Evolutionary conservation across 768 basidiomycete species (phyloP).

Genomic region (Boletus vermiculosoides): DNA sequence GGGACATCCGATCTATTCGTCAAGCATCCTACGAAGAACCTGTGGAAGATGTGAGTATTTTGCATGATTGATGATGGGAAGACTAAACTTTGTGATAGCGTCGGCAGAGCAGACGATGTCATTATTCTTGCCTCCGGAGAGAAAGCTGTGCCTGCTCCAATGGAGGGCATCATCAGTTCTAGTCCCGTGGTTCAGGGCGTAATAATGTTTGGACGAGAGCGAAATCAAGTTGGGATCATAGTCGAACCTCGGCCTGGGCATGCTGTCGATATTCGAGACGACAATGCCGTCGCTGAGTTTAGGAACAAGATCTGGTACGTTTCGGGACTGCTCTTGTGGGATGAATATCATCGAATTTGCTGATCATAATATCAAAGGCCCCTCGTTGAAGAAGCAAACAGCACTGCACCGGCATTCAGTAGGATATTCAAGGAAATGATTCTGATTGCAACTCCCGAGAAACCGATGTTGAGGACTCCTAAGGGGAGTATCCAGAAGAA

Average conservation of each 20-base stretch:
- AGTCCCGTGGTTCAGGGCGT: slow-evolving; percentile 22
- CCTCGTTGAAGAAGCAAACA: slow-evolving; percentile 40
- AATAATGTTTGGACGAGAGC: slow-evolving; percentile 35
- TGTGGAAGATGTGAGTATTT: slow-evolving; percentile 42
- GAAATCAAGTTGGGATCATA: slow-evolving; percentile 30
- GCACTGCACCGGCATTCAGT: slow-evolving; percentile 37
- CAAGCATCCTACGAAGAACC: slow-evolving; percentile 41
- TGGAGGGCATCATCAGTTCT: slow-evolving; percentile 24
- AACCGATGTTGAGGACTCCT: slow-evolving; percentile 40
- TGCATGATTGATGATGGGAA: not conserved
- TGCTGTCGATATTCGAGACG: slow-evolving; percentile 14
- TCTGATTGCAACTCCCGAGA: slow-evolving; percentile 36
- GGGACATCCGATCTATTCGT: slow-evolving; percentile 45
- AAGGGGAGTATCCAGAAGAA: slow-evolving; percentile 27
- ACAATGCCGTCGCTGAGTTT: slow-evolving; percentile 10
- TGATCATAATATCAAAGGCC: slow-evolving; percentile 26
- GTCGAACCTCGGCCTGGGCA: slow-evolving; percentile 26
- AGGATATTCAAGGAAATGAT: slow-evolving; percentile 53
- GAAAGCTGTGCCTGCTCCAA: slow-evolving; percentile 35
- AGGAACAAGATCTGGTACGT: slow-evolving; percentile 27
- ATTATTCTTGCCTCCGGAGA: slow-evolving; percentile 34
- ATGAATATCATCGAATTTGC: not conserved
- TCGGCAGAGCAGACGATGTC: slow-evolving; percentile 39
- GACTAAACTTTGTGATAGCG: slow-evolving; percentile 21
- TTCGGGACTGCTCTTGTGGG: no score